Evolutionary conservation across 305 asterid genomes (phyloP).

Genomic region (Vinca major): DNA sequence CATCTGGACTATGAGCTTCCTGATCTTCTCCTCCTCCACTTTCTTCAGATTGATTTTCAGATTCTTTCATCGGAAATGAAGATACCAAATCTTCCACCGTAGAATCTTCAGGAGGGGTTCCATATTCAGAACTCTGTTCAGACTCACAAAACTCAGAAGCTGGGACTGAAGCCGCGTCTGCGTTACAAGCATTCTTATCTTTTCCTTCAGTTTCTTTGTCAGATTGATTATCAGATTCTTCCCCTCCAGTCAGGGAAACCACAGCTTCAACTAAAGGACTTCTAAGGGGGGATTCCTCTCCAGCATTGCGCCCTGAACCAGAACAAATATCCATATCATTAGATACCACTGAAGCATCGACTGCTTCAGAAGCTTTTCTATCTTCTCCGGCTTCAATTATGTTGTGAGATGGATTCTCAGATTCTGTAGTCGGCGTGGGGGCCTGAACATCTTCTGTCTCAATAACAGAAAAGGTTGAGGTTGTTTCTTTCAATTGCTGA

Average conservation of each 20-base stretch:
- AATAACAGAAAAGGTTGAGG: background rate
- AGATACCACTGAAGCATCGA: background rate
- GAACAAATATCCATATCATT: background rate
- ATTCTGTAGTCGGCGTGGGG: background rate
- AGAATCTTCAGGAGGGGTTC: background rate
- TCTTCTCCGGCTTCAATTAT: slow-evolving; percentile 10
- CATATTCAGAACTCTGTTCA: background rate
- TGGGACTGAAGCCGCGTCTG: background rate
- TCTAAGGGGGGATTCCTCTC: background rate
- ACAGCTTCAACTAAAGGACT: background rate
- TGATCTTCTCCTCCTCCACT: background rate
- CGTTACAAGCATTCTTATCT: background rate
- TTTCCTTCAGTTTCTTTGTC: background rate
- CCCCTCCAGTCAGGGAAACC: background rate
- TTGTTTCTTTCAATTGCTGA: slow-evolving; percentile 1
- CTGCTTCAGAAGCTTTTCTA: background rate
- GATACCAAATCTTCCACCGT: background rate
- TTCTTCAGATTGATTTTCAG: background rate
- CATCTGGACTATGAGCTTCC: background rate
- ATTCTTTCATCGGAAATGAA: background rate
- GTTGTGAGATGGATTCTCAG: background rate
- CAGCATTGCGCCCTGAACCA: background rate
- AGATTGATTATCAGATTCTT: background rate
- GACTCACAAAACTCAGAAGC: background rate
- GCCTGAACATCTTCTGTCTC: background rate